Evolutionary conservation across 1,284 basidiomycete species (phyloP).

Genomic region (Rhodotorula sp.): DNA sequence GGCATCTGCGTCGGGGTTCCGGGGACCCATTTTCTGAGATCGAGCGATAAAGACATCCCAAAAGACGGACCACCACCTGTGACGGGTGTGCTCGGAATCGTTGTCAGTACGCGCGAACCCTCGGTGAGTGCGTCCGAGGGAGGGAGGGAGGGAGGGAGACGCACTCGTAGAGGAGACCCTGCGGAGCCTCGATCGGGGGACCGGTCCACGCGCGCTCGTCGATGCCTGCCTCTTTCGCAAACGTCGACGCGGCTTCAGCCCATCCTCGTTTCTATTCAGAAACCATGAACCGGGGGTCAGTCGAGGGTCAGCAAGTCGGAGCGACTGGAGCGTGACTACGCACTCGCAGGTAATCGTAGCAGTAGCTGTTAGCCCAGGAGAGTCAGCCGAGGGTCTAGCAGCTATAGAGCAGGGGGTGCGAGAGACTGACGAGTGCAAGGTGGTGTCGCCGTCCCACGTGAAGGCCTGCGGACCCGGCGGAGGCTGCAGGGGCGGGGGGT

Average conservation of each 20-base stretch:
- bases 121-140: not conserved
- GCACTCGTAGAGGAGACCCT: conserved; percentile 52
- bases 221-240: conserved; percentile 40
- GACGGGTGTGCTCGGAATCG: not conserved
- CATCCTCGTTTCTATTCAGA: conserved; percentile 39
- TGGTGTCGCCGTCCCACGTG: conserved; percentile 38
- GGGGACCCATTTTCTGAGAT: conserved; percentile 47
- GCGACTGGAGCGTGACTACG: not conserved
- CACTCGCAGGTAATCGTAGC: conserved; percentile 41
- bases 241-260: conserved; percentile 29
- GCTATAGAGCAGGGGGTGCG: not conserved
- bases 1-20: conserved; percentile 46
- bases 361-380: conserved; percentile 20
- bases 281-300: too few species aligned
- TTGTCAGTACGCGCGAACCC: not conserved
- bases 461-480: conserved; percentile 7
- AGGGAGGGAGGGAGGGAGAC: too few species aligned
- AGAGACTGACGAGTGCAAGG: conserved; percentile 37
- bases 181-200: conserved; percentile 49
- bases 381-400: not conserved
- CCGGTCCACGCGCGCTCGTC: conserved; percentile 38
- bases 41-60: conserved; percentile 52
- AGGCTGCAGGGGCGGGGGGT: not conserved
- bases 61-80: conserved; percentile 52
- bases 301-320: too few species aligned